Evolutionary conservation across 768 basidiomycete species (phyloP).

Genomic region (Austroboletus eburneus): DNA sequence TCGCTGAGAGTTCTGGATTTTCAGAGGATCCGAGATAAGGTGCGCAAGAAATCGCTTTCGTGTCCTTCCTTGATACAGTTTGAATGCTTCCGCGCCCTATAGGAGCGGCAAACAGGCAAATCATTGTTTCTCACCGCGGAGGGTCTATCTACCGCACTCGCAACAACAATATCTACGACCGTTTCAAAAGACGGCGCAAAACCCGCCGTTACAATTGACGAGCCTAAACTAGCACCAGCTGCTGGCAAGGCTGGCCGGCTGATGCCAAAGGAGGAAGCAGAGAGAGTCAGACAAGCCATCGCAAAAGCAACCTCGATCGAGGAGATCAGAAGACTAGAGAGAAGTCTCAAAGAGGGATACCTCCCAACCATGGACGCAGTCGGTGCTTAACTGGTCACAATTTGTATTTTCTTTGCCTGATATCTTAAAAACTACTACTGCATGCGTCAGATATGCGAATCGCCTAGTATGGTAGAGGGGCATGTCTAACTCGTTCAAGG

Average conservation of each 20-base stretch:
- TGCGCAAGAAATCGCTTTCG: constrained; percentile 45
- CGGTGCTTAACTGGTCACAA: constrained; percentile 54
- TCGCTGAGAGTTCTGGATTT: constrained; percentile 90
- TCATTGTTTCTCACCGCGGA: constrained; percentile 79
- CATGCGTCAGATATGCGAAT: neutral
- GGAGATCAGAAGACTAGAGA: constrained; percentile 79
- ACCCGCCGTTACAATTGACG: constrained; percentile 62
- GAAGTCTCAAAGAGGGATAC: constrained; percentile 80
- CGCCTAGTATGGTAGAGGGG: neutral
- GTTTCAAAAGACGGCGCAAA: constrained; percentile 67
- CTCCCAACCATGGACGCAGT: constrained; percentile 74
- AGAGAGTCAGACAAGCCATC: constrained; percentile 82
- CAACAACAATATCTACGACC: constrained; percentile 71
- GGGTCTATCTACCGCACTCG: constrained; percentile 72
- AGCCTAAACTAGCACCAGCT: constrained; percentile 58
- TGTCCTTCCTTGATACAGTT: constrained; percentile 18
- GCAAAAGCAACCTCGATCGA: constrained; percentile 88
- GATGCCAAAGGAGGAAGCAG: constrained; percentile 89
- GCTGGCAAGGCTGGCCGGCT: constrained; percentile 75
- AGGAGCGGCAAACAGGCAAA: constrained; percentile 79
- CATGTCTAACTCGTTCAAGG: neutral
- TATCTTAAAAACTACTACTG: constrained; percentile 9
- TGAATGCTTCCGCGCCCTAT: constrained; percentile 27
- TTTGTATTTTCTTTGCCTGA: constrained; percentile 31
- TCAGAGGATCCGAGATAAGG: constrained; percentile 92